phyloP scores from a whole-genome alignment of 371 early-diverging fungal species.

The Gilbertella persicaria region DNA sequence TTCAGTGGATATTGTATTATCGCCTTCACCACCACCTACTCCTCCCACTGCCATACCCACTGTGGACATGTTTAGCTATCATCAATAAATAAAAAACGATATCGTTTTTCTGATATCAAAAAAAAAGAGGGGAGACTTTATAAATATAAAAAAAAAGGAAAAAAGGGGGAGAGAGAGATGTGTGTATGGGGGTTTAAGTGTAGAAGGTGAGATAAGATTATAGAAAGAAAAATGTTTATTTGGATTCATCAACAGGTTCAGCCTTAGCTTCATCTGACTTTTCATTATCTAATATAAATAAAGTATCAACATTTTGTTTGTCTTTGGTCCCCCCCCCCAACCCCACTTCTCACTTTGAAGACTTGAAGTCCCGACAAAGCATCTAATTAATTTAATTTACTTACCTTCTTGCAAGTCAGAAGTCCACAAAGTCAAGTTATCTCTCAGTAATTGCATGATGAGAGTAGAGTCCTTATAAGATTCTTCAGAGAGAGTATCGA shows the following conservation, averaged over 20 bases:
- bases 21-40: no score
- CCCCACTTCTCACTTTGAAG: neutral
- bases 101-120: neutral
- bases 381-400: neutral
- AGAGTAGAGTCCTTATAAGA: conserved; percentile 99
- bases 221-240: conserved; percentile 13
- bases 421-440: conserved; percentile 99
- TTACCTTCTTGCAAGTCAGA: conserved; percentile 90
- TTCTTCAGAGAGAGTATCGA: conserved; percentile 98
- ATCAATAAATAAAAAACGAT: no score
- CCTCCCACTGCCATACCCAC: no score
- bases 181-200: no score
- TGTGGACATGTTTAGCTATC: no score
- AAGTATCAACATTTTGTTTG: neutral
- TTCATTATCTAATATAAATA: conserved; percentile 78
- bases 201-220: neutral
- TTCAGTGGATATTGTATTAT: no score
- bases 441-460: conserved; percentile 99
- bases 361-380: neutral
- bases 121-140: conserved; percentile 1
- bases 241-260: conserved; percentile 28
- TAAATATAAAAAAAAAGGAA: neutral
- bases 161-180: no score
- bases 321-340: neutral
- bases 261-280: conserved; percentile 26